These are phyloP conservation scores for Phyllosticta capitalensis DNA, from an alignment of 2,329 filamentous ascomycete species.

Conservation along the genomic window DNA sequence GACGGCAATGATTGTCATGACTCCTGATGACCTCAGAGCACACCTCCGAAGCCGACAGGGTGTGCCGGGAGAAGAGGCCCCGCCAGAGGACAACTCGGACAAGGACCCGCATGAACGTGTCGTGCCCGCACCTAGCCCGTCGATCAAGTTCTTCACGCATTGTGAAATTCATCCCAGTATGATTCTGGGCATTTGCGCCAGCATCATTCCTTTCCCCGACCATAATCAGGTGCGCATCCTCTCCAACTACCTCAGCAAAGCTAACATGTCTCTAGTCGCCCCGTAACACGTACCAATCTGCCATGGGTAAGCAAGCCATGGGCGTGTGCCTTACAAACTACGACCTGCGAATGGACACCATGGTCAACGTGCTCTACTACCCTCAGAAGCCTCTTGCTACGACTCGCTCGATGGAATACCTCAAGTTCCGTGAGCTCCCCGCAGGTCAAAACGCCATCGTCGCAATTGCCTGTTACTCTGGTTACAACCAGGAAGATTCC, in stretches of 20 bases:
- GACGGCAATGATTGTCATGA: conserved; percentile 99
- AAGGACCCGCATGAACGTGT: conserved; percentile 75
- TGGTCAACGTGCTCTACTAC: conserved; percentile 98
- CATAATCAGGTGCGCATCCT: conserved; percentile 65
- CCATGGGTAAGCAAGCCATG: conserved; percentile 99
- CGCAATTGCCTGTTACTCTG: conserved; percentile 92
- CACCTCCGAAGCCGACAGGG: conserved; percentile 23
- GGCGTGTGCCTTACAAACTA: conserved; percentile 98
- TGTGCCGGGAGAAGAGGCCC: background rate
- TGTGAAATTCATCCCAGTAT: conserved; percentile 99
- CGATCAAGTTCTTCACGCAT: conserved; percentile 89
- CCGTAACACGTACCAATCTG: conserved; percentile 97
- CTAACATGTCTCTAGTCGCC: conserved; percentile 54
- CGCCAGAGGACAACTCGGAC: background rate
- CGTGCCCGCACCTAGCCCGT: conserved; percentile 77
- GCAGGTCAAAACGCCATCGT: conserved; percentile 98
- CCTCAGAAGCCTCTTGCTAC: conserved; percentile 95
- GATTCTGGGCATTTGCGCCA: conserved; percentile 96
- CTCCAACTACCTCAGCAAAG: background rate
- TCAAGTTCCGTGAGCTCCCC: conserved; percentile 94
- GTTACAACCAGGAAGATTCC: conserved; percentile 99
- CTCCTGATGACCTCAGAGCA: conserved; percentile 80
- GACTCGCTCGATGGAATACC: conserved; percentile 94
- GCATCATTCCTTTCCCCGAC: conserved; percentile 98
- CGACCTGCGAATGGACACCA: conserved; percentile 94